Percentiles rank a stretch among this genome's conserved stretches.
Evolutionary conservation across 768 basidiomycete genomes (phyloP).

Genomic region (Trametes maxima): DNA sequence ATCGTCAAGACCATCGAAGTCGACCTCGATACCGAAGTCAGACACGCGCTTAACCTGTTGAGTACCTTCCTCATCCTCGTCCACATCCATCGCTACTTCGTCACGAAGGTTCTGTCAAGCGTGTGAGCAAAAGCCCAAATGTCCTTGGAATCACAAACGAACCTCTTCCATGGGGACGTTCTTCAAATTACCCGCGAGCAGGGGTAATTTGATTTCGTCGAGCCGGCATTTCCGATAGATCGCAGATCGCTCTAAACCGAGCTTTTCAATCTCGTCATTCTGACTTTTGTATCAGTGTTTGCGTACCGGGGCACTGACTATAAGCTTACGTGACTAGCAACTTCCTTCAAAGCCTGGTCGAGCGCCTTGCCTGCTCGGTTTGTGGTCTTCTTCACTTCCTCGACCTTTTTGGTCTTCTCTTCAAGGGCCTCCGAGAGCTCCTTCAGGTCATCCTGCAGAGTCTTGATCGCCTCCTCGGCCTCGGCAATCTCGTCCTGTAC

Average conservation of each 20-base stretch:
- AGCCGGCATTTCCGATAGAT: constrained; percentile 91
- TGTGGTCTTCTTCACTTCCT: constrained; percentile 73
- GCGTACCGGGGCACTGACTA: not conserved
- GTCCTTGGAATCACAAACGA: constrained; percentile 12
- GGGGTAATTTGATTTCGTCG: constrained; percentile 86
- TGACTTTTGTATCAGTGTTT: constrained; percentile 29
- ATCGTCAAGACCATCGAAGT: constrained; percentile 75
- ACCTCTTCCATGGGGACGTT: constrained; percentile 97
- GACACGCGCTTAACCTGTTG: constrained; percentile 71
- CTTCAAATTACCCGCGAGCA: constrained; percentile 73
- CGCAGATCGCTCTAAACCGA: constrained; percentile 80
- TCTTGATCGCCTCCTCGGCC: constrained; percentile 55
- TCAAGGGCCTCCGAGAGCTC: constrained; percentile 65
- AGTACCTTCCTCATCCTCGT: constrained; percentile 82
- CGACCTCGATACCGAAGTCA: constrained; percentile 88
- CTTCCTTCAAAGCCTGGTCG: constrained; percentile 90
- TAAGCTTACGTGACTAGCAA: constrained; percentile 66
- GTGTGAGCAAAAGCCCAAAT: not conserved
- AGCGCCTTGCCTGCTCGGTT: constrained; percentile 71
- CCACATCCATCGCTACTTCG: constrained; percentile 90
- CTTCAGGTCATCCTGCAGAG: constrained; percentile 63
- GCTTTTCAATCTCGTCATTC: constrained; percentile 92
- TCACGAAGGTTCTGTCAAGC: constrained; percentile 68
- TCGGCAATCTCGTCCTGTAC: constrained; percentile 62
- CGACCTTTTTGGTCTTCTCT: constrained; percentile 72